These are phyloP conservation scores for Melampsora larici-populina DNA, from an alignment of 1,284 basidiomycete genomes.

Conservation along the genomic window DNA sequence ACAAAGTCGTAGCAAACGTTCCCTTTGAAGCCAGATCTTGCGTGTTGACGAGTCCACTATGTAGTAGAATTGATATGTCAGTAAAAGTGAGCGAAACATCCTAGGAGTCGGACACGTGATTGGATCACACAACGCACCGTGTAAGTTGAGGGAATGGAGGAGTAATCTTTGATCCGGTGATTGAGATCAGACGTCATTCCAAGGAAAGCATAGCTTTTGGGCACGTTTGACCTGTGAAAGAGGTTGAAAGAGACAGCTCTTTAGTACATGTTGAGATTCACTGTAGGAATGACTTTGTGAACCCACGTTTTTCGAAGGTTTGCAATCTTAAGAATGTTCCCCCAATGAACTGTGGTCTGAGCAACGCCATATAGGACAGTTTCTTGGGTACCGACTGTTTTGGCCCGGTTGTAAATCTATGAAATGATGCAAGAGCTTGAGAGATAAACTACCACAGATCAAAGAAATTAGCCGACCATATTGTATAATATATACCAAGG, in stretches of 20 bases:
- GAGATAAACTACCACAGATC: neutral
- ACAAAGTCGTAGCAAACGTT: neutral
- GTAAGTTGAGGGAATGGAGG: neutral
- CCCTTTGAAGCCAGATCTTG: neutral
- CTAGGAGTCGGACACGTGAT: neutral
- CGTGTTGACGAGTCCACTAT: neutral
- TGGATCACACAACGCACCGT: neutral
- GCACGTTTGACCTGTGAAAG: neutral
- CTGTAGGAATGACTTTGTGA: neutral
- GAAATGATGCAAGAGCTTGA: neutral
- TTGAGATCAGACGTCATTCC: conserved; percentile 3
- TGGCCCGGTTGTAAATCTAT: neutral
- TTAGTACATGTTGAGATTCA: neutral
- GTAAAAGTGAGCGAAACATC: neutral
- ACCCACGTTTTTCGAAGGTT: neutral
- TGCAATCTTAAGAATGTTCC: neutral
- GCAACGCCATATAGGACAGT: neutral
- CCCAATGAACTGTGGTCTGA: neutral
- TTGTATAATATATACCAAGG: conserved; percentile 1
- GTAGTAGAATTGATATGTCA: neutral
- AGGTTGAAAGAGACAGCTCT: neutral
- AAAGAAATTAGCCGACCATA: neutral
- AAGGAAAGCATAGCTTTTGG: neutral
- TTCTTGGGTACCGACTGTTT: neutral
- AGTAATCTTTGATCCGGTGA: neutral